phyloP scores from a whole-genome alignment of 805 yeast genomes.

The Candida nonsorbophila region DNA sequence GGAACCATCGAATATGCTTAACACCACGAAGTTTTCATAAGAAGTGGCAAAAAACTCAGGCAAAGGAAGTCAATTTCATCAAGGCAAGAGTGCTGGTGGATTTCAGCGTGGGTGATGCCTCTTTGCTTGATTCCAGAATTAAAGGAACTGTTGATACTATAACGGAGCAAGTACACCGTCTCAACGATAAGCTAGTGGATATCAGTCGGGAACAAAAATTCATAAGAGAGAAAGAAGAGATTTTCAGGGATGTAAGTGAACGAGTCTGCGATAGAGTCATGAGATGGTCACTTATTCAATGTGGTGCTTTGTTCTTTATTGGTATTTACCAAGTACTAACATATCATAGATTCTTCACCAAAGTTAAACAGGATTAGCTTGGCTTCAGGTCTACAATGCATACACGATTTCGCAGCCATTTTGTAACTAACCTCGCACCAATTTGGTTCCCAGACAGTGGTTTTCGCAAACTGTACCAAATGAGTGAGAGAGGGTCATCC shows the following conservation, averaged over 20 bases:
- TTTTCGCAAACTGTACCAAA: neutral
- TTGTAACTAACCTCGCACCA: no score
- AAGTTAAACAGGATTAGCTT: constrained; percentile 10
- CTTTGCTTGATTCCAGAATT: constrained; percentile 25
- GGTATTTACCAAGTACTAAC: constrained; percentile 17
- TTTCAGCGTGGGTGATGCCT: constrained; percentile 17
- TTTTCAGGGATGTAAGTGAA: constrained; percentile 20
- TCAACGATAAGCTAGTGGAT: constrained; percentile 52
- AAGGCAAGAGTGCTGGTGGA: constrained; percentile 14
- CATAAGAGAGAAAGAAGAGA: constrained; percentile 18
- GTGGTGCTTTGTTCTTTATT: constrained; percentile 10
- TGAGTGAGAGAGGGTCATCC: neutral
- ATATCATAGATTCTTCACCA: constrained; percentile 12
- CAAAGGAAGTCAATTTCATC: constrained; percentile 16
- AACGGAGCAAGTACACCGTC: constrained; percentile 49
- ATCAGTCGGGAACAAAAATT: constrained; percentile 61
- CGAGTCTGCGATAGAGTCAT: constrained; percentile 16
- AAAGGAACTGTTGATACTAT: constrained; percentile 46
- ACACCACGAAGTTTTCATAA: constrained; percentile 18
- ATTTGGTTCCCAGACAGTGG: no score
- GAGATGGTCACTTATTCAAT: constrained; percentile 17
- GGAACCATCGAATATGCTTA: constrained; percentile 21
- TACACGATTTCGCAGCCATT: no score
- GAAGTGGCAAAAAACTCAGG: constrained; percentile 12
- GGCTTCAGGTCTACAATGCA: neutral